Evolutionary conservation across 495 filamentous ascomycete species (phyloP).

Genomic region (Entonaema liquescens): DNA sequence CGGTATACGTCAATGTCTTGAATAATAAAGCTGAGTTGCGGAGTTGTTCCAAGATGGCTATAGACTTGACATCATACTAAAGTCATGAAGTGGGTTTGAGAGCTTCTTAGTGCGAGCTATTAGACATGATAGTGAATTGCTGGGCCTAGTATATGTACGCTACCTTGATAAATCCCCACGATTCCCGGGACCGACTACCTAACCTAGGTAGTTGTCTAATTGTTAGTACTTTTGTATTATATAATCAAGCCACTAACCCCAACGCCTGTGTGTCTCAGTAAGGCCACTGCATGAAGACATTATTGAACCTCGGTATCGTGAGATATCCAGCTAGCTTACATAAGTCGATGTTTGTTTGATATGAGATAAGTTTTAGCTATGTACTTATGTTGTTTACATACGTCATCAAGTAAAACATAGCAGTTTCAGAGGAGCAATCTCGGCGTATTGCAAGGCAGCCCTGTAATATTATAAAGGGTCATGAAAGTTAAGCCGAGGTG

Average conservation of each 20-base stretch:
- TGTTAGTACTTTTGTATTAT: neutral
- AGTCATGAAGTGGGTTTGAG: slow-evolving; percentile 17
- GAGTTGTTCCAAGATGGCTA: slow-evolving; percentile 15
- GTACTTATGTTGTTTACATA: slow-evolving; percentile 3
- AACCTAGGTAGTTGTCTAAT: neutral
- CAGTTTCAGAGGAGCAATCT: slow-evolving; percentile 32
- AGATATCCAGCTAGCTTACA: neutral
- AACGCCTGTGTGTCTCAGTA: neutral
- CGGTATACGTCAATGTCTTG: slow-evolving; percentile 8
- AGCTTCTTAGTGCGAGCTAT: no score
- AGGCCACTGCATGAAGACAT: neutral
- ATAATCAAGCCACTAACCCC: neutral
- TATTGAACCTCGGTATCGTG: no score
- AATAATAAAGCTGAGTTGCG: slow-evolving; percentile 4
- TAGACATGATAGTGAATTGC: no score
- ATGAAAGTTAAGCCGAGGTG: slow-evolving; percentile 16
- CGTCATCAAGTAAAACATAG: slow-evolving; percentile 22
- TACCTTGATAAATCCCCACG: neutral
- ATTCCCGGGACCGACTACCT: no score
- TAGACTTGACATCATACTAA: slow-evolving; percentile 35
- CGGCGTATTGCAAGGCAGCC: slow-evolving; percentile 31
- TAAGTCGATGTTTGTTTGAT: neutral
- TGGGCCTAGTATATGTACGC: no score
- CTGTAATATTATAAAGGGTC: slow-evolving; percentile 9
- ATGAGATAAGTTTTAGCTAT: neutral